Evolutionary conservation across 345 rosid species (phyloP).

Genomic region (Bruguiera gymnorhiza): DNA sequence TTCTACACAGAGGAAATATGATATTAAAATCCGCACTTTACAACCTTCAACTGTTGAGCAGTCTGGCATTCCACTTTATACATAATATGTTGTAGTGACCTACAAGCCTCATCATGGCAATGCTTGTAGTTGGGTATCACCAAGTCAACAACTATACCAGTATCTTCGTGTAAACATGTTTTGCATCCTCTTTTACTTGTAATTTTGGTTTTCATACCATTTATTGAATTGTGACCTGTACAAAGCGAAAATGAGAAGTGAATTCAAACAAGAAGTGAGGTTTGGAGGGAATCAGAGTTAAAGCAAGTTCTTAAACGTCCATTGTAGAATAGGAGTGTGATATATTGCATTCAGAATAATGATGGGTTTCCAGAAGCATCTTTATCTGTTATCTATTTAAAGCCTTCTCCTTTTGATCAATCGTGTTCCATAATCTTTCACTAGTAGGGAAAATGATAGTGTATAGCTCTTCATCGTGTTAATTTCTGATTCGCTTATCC

Average conservation of each 20-base stretch:
- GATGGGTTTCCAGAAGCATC: neutral
- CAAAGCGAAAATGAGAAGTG: conserved; percentile 4
- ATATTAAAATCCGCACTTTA: conserved; percentile 75
- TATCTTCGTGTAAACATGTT: conserved; percentile 18
- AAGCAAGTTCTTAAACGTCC: neutral
- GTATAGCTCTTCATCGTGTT: no score
- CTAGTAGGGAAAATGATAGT: no score
- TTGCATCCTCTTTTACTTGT: conserved; percentile 2
- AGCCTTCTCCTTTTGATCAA: no score
- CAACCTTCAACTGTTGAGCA: conserved; percentile 65
- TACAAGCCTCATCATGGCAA: neutral
- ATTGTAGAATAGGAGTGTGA: conserved; percentile 6
- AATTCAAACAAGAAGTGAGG: conserved; percentile 12
- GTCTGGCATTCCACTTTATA: conserved; percentile 33
- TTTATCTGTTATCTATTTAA: no score
- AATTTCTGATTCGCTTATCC: no score
- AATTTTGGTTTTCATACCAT: conserved; percentile 6
- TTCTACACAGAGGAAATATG: conserved; percentile 46
- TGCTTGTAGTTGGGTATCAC: conserved; percentile 7
- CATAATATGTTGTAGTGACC: conserved; percentile 18
- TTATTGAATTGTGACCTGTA: conserved; percentile 10
- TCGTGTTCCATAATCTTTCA: no score
- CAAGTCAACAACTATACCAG: neutral
- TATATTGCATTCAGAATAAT: neutral
- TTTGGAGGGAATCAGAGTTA: conserved; percentile 15